Base-by-base conservation (phyloP, 2,329 filamentous ascomycete genomes). In the Clathrospora elynae region DNA sequence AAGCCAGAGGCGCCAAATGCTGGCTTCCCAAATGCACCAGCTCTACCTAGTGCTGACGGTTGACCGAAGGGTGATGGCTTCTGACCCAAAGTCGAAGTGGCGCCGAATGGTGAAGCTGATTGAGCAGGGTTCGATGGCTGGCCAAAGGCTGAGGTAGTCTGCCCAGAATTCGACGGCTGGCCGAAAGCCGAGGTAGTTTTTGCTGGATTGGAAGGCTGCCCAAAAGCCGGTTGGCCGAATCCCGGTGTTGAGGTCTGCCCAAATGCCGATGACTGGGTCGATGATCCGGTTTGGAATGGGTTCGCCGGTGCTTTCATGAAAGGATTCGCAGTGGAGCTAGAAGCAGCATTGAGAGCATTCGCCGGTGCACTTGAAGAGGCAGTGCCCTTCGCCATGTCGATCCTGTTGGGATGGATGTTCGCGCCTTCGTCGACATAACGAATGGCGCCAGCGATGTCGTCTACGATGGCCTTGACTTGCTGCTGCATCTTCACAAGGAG, bases 401-500 rank as follows among this genome's bases (percentile, higher is more conserved):
- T 49, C 18, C 67, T 54, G 36, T 71, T 70, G 2, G 61, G 62
- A 26, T 65, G 66, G 5, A 65, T 40, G 29, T 70, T 62, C 30
- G 56, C 59, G 28, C 68, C 69, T 26, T 66, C 68, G 49, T 64
- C 57, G 14, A 72, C 45, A 37, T 71, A 72, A 17, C 57, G 61
- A 31, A 68, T 57, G 10, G 91, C 90, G 2, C 84, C 87, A 46
- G 86, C 78, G 7, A 88, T 67, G 58, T 95, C 85, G 46, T 75
- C 79, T 1, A 89, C 64, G 1, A 85, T 84, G n/a, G 75, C 79
- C 46, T 88, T 80, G 36, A 91, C 88, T 65, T 93, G 88, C 44
- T 84, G 76, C 3, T 86, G 82, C 58, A 68, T 65, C 49, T 83
- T 82, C 19, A 79, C 74, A 57, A 84, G 84, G 5, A 91, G 72